Evolutionary conservation across 306 rosid species (phyloP).

Genomic region (Malus sieversii): DNA sequence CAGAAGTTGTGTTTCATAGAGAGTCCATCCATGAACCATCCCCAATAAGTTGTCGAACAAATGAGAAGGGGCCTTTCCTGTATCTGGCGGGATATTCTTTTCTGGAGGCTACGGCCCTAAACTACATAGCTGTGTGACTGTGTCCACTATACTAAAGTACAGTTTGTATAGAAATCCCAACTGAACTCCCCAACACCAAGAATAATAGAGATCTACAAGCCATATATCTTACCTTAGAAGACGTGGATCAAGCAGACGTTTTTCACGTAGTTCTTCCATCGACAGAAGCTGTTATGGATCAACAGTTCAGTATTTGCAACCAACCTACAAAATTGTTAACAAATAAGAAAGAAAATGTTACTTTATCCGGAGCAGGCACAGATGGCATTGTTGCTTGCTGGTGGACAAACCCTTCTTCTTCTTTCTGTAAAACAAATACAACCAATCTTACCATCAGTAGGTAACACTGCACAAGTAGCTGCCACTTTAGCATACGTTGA

Average conservation of each 20-base stretch:
- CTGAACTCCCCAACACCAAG: neutral
- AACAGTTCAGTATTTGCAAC: conserved; percentile 4
- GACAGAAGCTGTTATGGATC: conserved; percentile 55
- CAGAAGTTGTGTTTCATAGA: neutral
- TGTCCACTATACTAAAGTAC: neutral
- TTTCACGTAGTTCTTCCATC: conserved; percentile 78
- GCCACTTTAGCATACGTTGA: neutral
- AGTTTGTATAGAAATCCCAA: neutral
- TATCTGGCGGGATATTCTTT: neutral
- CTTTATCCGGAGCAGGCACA: conserved; percentile 69
- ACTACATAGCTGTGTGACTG: neutral
- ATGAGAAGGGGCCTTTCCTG: neutral
- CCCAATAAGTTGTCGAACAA: neutral
- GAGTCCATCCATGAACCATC: neutral
- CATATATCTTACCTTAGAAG: conserved; percentile 63
- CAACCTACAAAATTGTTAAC: neutral
- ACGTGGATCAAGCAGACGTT: conserved; percentile 69
- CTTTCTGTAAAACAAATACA: conserved; percentile 53
- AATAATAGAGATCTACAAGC: neutral
- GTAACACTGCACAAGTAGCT: neutral
- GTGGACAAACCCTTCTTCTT: conserved; percentile 65
- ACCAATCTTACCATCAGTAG: conserved; percentile 10
- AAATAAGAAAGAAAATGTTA: conserved; percentile 11
- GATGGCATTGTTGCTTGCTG: conserved; percentile 67
- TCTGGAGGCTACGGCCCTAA: neutral